Evolutionary conservation across 2,329 filamentous ascomycete species (phyloP), one percentile per base, ranked within the genome.

Genomic region (Colletotrichum paranaense): DNA sequence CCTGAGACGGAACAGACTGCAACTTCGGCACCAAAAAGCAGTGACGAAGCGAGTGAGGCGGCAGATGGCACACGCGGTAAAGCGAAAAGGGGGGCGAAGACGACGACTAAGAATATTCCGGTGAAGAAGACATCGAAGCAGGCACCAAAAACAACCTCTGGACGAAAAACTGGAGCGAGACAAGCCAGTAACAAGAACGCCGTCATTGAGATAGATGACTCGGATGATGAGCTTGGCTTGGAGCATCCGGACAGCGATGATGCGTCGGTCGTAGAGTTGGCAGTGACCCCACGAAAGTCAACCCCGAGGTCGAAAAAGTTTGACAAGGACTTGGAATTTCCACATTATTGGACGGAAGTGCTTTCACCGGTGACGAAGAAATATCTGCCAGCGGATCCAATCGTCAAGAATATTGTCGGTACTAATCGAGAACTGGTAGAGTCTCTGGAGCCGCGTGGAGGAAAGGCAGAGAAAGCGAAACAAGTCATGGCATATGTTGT

Each of bases 261-360:
- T 63, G 86, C 91, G 8, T 90, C 90, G 0, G 84, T 92, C 1
- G 82, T 92, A 8, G 90, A 93, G 68, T 76, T 92, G 24, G 83
- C 85, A 38, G 75, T 83, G 9, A 82, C 82, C 3, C 82, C 85
- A 5, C 82, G 81, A 63, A 88, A 83, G 76, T 82, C 81, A 52
- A 19, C 12, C 14, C 78, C 77, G 7, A 80, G 78, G 62, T 78
- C 79, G 30, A 87, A 86, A 72, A 86, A 88, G 67, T 94, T 92
- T 77, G 95, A 97, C 77, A 87, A 88, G 24, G 95, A 97, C 76
- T 86, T 98, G 32, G 90, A 92, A 2, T 97, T 92, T 76, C 95
- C 97, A 1, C 93, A 94, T 63, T 98, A 98, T 81, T 99, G 97
- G 97, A 93, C 93, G 0, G 97, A 99, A 81, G 93, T 94, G 3